Percentiles rank a stretch among this genome's conserved stretches.
These are phyloP conservation scores for Blepharisma undulans DNA, from an alignment of 169 alveolate genomes.

Conservation along the genomic window DNA sequence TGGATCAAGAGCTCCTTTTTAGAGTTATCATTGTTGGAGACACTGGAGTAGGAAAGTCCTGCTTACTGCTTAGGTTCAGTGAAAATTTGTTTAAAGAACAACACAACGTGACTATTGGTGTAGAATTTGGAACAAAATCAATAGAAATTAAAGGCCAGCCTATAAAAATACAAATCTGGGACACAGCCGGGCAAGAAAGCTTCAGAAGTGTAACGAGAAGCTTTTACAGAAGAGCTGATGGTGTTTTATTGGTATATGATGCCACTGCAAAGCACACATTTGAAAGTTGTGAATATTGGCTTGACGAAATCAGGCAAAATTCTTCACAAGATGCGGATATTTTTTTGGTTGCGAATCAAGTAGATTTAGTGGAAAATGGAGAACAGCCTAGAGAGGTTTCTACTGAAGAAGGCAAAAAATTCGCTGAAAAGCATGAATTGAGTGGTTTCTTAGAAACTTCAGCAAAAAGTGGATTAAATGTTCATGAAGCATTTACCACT, in stretches of 20 bases:
- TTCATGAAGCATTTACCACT: constrained; percentile 1
- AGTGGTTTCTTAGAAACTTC: constrained; percentile 44
- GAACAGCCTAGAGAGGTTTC: constrained; percentile 90
- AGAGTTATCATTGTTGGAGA: constrained; percentile 59
- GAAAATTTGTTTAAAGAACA: constrained; percentile 54
- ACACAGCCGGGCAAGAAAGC: constrained; percentile 95
- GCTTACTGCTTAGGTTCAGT: constrained; percentile 51
- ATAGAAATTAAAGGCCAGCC: neutral
- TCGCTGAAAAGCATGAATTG: constrained; percentile 26
- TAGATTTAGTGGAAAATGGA: constrained; percentile 93
- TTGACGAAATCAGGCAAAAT: constrained; percentile 95
- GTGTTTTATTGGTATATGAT: constrained; percentile 95
- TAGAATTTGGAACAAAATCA: constrained; percentile 52
- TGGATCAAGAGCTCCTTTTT: constrained; percentile 40
- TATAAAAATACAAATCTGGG: constrained; percentile 88
- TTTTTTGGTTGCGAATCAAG: constrained; percentile 97
- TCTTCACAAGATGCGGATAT: constrained; percentile 98
- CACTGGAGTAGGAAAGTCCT: constrained; percentile 61
- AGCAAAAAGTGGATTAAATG: constrained; percentile 44
- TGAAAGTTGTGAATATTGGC: constrained; percentile 89
- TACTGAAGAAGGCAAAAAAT: constrained; percentile 35
- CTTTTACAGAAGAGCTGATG: constrained; percentile 94
- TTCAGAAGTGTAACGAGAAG: constrained; percentile 89
- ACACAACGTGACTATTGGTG: constrained; percentile 62
- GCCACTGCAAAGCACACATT: constrained; percentile 91